Percentiles rank a stretch among this genome's conserved stretches.
These are phyloP conservation scores for Anaeromyces robustus DNA, from an alignment of 192 early-diverging fungal genomes.

Conservation along the genomic window DNA sequence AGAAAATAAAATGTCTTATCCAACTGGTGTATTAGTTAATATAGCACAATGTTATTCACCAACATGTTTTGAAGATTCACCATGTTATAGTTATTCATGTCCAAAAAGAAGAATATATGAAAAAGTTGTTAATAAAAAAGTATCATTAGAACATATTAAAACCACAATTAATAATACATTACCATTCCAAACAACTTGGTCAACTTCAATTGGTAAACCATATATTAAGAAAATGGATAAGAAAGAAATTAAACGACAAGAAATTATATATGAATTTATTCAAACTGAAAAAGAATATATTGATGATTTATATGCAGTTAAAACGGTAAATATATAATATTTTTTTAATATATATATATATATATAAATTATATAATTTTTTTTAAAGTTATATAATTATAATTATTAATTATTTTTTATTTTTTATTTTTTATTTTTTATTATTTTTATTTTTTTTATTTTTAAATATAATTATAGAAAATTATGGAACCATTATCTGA, in stretches of 20 bases:
- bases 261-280: constrained; percentile 83
- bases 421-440: too few relatives aligned
- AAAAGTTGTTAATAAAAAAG: not conserved
- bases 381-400: too few relatives aligned
- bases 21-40: constrained; percentile 78
- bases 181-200: not conserved
- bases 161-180: not conserved
- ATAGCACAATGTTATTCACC: constrained; percentile 89
- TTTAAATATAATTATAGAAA: not conserved
- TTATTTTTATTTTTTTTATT: too few relatives aligned
- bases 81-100: constrained; percentile 82
- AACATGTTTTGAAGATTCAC: constrained; percentile 61
- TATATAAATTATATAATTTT: too few relatives aligned
- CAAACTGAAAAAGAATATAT: constrained; percentile 86
- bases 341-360: too few relatives aligned
- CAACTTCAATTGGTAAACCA: not conserved
- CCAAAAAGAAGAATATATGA: constrained; percentile 39
- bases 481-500: not conserved
- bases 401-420: too few relatives aligned
- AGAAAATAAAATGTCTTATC: constrained; percentile 7
- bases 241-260: constrained; percentile 74
- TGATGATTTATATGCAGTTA: constrained; percentile 62
- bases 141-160: not conserved
- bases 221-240: constrained; percentile 25
- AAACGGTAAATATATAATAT: constrained; percentile 29